phyloP scores from a whole-genome alignment of 192 early-diverging fungal species.

The Thoreauomyces humboldtii region DNA sequence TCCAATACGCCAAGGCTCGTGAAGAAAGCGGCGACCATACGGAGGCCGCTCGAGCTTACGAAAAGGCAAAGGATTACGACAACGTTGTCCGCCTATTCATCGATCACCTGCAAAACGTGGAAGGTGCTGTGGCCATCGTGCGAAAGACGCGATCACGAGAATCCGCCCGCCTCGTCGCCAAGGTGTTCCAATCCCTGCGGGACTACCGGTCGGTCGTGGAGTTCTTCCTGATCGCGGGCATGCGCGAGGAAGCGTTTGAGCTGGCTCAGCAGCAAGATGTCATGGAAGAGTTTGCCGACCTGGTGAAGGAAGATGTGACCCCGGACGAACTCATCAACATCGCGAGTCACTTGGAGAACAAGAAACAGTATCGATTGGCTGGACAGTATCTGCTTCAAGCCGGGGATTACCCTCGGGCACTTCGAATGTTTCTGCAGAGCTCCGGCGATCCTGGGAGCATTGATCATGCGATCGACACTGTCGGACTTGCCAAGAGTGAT shows the following conservation, averaged over 20 bases:
- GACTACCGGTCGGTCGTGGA: slow-evolving; percentile 55
- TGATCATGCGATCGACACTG: slow-evolving; percentile 52
- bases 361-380: slow-evolving; percentile 38
- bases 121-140: slow-evolving; percentile 42
- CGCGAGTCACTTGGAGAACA: slow-evolving; percentile 47
- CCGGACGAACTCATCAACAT: slow-evolving; percentile 41
- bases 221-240: slow-evolving; percentile 55
- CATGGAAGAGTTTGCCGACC: slow-evolving; percentile 52
- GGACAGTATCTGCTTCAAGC: slow-evolving; percentile 49
- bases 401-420: slow-evolving; percentile 44
- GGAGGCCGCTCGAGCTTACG: slow-evolving; percentile 54
- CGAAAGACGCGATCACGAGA: slow-evolving; percentile 51
- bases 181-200: slow-evolving; percentile 44
- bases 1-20: slow-evolving; percentile 50
- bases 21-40: slow-evolving; percentile 39
- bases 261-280: slow-evolving; percentile 55
- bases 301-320: slow-evolving; percentile 47
- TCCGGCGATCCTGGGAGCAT: slow-evolving; percentile 30
- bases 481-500: slow-evolving; percentile 56
- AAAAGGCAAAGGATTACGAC: slow-evolving; percentile 50
- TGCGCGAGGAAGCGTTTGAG: slow-evolving; percentile 56
- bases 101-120: slow-evolving; percentile 50
- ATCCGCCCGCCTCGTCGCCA: slow-evolving; percentile 45
- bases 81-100: slow-evolving; percentile 47
- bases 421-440: slow-evolving; percentile 45